These are phyloP conservation scores for Kalanchoe fedtschenkoi DNA, from an alignment of 164 flowering plant species.

Conservation along the genomic window DNA sequence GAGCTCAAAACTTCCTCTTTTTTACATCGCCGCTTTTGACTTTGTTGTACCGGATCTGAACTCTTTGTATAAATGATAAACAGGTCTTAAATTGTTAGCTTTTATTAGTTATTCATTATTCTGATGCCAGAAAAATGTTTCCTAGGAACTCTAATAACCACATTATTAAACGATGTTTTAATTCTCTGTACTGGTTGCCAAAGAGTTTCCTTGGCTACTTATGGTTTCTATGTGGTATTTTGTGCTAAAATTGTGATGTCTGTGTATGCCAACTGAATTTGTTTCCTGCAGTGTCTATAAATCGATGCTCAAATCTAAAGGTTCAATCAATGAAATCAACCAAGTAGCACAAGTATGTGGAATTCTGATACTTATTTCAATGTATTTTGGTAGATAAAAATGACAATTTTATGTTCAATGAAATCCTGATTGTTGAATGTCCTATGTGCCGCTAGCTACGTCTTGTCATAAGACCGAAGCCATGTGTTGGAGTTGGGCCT, in stretches of 20 bases:
- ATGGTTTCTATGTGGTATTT: neutral
- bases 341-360: slow-evolving; percentile 83
- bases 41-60: no score
- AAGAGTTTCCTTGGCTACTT: neutral
- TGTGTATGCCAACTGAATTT: neutral
- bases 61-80: no score
- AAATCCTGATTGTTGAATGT: neutral
- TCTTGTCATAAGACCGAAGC: slow-evolving; percentile 76
- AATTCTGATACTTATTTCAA: slow-evolving; percentile 11
- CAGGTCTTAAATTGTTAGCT: no score
- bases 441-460: slow-evolving; percentile 52
- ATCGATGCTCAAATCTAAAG: slow-evolving; percentile 56
- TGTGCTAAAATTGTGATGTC: no score
- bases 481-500: slow-evolving; percentile 67
- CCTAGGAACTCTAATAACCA: neutral
- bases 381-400: neutral
- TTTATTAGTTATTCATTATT: neutral
- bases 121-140: neutral
- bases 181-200: neutral
- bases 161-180: neutral
- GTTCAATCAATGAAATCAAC: slow-evolving; percentile 79
- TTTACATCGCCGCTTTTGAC: no score
- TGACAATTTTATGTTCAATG: neutral
- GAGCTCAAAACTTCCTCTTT: no score
- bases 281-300: slow-evolving; percentile 63